Base-by-base conservation (phyloP, 495 filamentous ascomycete species). In the Aspergillus bridgeri region DNA sequence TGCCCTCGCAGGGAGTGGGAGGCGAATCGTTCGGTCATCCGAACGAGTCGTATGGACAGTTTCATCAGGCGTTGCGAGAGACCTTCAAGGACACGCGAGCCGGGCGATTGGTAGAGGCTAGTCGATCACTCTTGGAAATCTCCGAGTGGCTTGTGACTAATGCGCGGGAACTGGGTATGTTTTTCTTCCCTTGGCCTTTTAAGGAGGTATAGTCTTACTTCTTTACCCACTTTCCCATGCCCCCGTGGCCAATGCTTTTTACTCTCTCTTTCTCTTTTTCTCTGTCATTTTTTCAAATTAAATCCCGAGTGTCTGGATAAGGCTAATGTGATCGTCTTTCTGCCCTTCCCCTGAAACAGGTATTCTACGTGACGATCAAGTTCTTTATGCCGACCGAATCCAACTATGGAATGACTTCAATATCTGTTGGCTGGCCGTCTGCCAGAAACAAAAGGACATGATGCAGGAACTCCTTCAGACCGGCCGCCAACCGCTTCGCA, bases 361-460 rank as follows among this genome's bases (percentile, higher is more conserved):
- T 63, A 80, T 90, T 65, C 75, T 85, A 53, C 83, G 82, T 54
- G 94, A 98, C 74, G 86, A 96, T 61, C 82, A 87, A 56, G 72
- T 78, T 47, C 75, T 89, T 29, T 83, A 92, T 62, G 69, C 75
- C 29, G 85, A 91, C 56, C 83, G 90, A 48, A 79, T 95, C 60
- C 83, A 86, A 67, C 78, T 98, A 27, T 98, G 94, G 94, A 86
- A 87, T 63, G 88, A 97, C 62, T 96, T 98, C 78, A 98, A 98
- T 69, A 82, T 88, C 51, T 94, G 91, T 61, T 98, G 94, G 94
- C 83, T 98, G 33, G 84, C 88, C 5, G 74, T 94, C 19, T 86
- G 93, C 49, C 91, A 96, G 66, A 87, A 83, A 61, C 92, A 98
- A 67, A 91, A 89, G 66, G 90, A 96, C 53, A 74, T 93, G 77